Base-by-base conservation (phyloP, 257 asterid genomes). In the Solanum etuberosum region DNA sequence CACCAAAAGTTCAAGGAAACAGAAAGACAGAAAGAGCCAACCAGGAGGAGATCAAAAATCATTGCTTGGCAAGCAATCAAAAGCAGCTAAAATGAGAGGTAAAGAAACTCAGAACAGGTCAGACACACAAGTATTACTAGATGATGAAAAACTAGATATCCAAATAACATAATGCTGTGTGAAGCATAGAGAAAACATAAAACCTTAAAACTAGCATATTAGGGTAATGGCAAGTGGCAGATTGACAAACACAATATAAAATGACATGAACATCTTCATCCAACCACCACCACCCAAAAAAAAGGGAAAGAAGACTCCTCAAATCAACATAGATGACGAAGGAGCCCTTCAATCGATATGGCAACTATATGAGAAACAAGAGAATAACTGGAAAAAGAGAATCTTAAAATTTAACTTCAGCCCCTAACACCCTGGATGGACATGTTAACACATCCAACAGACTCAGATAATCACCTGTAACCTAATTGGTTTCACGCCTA, bases 401-500 rank as follows among this genome's bases (percentile, higher is more conserved):
- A 78, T 42, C 84, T 46, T 29, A 18, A 10, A 18, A 80, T 80
- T 25, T 43, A 38, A 80, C 11, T 46, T 48, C 85, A 46, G 18
- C 42, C 85, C 37, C 18, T 54, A 78, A 48, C 40, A 43, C n/a
- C 84, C 15, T 31, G 13, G 65, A 43, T 25, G 29, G 84, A 43
- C 38, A 80, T 80, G 84, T 42, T 77, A 42, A 42, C 61, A 78
- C 42, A 51, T 80, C 83, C 43, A 72, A 40, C 86, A 57, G 87
- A 73, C 20, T 42, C 82, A 78, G 72, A 87, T 80, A 89, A 91
- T 90, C 89, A 96, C 99, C 99, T 97, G 99, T 91, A 97, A 87
- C 89, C 99, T 93, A 87, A 97, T 96, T 31, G 99, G 99, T 89
- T 97, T 97, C 87, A 96, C 99, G 54, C 99, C 99, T 81, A 97